Base-by-base conservation (phyloP, 2,329 filamentous ascomycete genomes). In the Hymenoscyphus scutula region DNA sequence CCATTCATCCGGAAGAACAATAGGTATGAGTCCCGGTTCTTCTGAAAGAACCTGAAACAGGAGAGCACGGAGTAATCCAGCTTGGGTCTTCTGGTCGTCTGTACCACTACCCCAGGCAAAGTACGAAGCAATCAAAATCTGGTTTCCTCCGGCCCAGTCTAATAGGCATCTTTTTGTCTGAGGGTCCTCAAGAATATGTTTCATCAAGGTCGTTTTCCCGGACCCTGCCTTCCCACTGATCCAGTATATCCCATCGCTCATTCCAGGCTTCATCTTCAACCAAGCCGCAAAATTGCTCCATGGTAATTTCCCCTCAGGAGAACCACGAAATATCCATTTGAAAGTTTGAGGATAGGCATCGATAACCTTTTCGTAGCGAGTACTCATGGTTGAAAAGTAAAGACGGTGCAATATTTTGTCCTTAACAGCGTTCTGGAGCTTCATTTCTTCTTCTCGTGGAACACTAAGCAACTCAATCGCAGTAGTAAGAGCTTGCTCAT, bases 21-120 rank as follows among this genome's bases (percentile, higher is more conserved):
- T 4, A 13, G 45, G 53, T 6, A 61, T 23, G 1, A 61, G 29
- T 23, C 30, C 29, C 1, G 53, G 62, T 0, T 38, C 10, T 2
- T 55, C 1, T 3, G 17, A 29, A 0, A 65, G 55, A 15, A 56
- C 37, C 19, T 67, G 13, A 13, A 34, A 55, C 0, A 67, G 32
- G 4, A 69, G 15, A 0, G 62, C 41, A n/a, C 59, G 62, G 15
- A 69, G 38, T 0, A 68, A 38, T 1, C 66, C 65, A 3, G 2
- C 13, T 27, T 62, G 62, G 0, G 62, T 66, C 45, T 53, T 60
- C 15, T 68, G 62, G 5, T 58, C 48, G 7, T n/a, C 1, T 0
- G 75, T 76, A 3, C 76, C 77, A 19, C 74, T 76, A 2, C 74
- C 78, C 79, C 79, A 81, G 62, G 81, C 80, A 64, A 79, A 81